Percentiles rank a stretch among this genome's conserved stretches.
Evolutionary conservation across 805 yeast genomes (phyloP).

Genomic region (Saccharomycopsis sp.): DNA sequence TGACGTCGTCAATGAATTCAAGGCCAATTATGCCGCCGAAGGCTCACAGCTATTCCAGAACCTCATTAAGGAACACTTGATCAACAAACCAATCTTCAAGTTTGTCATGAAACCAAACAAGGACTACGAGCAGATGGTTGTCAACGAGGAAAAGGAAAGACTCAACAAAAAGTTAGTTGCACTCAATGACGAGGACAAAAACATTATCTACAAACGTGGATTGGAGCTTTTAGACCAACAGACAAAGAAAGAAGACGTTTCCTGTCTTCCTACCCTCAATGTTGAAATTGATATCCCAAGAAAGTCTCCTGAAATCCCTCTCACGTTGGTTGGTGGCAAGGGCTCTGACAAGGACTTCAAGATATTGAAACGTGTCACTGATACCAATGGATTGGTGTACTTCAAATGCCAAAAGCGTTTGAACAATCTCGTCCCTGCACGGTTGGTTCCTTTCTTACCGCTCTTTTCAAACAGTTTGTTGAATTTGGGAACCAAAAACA

Average conservation of each 20-base stretch:
- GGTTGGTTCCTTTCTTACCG: conserved; percentile 63
- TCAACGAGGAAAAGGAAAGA: conserved; percentile 50
- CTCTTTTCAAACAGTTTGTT: conserved; percentile 75
- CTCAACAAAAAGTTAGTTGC: conserved; percentile 36
- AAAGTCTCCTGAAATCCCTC: conserved; percentile 36
- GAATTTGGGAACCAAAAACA: conserved; percentile 72
- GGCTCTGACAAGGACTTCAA: conserved; percentile 31
- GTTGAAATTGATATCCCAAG: conserved; percentile 64
- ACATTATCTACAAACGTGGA: conserved; percentile 55
- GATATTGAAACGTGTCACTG: conserved; percentile 46
- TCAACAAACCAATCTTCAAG: conserved; percentile 52
- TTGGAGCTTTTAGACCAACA: conserved; percentile 54
- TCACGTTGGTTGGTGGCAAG: conserved; percentile 27
- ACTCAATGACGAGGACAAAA: conserved; percentile 50
- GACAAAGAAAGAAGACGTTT: conserved; percentile 60
- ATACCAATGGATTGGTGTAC: conserved; percentile 78
- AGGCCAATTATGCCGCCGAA: conserved; percentile 44
- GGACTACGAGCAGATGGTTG: conserved; percentile 43
- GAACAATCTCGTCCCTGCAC: conserved; percentile 45
- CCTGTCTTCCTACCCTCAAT: conserved; percentile 72
- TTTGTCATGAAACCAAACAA: conserved; percentile 72
- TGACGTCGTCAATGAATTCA: conserved; percentile 50
- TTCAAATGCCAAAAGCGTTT: conserved; percentile 61
- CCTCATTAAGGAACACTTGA: conserved; percentile 46
- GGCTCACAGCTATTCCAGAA: conserved; percentile 56